phyloP scores from a whole-genome alignment of 1,284 basidiomycete genomes.

The Anthracocystis panici-leucophaei region DNA sequence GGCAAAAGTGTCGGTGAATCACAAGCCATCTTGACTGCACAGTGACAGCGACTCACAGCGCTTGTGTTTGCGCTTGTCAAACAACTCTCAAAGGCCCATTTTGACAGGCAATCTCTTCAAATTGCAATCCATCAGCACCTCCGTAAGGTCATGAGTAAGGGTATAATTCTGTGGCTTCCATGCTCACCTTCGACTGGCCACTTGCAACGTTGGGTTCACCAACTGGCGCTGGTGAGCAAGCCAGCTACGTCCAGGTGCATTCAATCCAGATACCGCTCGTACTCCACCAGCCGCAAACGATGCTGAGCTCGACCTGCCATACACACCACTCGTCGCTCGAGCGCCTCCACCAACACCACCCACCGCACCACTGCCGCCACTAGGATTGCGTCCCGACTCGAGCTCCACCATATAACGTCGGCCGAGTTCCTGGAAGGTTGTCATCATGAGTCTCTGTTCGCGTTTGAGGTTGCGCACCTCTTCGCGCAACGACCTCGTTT shows the following conservation, averaged over 20 bases:
- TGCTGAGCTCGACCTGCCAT: slow-evolving; percentile 19
- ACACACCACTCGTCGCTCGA: slow-evolving; percentile 4
- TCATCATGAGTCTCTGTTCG: slow-evolving; percentile 56
- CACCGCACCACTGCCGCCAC: slow-evolving; percentile 29
- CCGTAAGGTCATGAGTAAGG: slow-evolving; percentile 3
- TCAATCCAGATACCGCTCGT: slow-evolving; percentile 31
- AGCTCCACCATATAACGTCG: slow-evolving; percentile 51
- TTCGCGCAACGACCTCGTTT: slow-evolving; percentile 33
- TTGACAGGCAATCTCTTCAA: not conserved
- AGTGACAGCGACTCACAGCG: slow-evolving; percentile 2
- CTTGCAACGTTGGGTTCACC: slow-evolving; percentile 42
- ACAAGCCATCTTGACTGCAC: not conserved
- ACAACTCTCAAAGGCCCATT: not conserved
- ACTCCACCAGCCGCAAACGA: slow-evolving; percentile 40
- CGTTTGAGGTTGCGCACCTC: slow-evolving; percentile 31
- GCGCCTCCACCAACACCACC: slow-evolving; percentile 8
- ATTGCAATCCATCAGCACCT: not conserved
- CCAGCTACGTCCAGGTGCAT: slow-evolving; percentile 40
- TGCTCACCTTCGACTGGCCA: slow-evolving; percentile 27
- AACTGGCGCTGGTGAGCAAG: slow-evolving; percentile 27
- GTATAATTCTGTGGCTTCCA: not conserved
- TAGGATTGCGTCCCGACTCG: slow-evolving; percentile 44
- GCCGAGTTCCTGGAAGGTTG: slow-evolving; percentile 49
- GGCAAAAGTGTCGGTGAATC: not conserved
- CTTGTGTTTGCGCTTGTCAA: not conserved